phyloP scores from a whole-genome alignment of 345 rosid species.

The Camelina sativa region DNA sequence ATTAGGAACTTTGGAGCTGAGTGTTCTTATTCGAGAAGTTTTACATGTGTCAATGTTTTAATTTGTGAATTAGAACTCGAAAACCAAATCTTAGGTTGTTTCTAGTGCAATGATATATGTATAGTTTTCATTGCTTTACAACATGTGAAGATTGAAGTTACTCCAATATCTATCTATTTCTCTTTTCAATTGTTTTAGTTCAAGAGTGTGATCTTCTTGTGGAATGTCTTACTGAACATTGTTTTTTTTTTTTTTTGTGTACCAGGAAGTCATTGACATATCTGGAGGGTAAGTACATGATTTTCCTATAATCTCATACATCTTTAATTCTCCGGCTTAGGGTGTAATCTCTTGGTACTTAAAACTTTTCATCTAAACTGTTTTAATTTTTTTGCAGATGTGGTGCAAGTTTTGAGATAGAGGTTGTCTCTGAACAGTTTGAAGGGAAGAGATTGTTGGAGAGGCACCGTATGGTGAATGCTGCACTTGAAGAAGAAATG shows the following conservation, averaged over 20 bases:
- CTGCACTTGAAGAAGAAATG: conserved; percentile 87
- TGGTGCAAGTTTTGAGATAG: conserved; percentile 79
- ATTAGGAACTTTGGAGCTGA: background rate
- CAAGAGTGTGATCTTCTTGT: background rate
- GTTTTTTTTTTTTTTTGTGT: background rate
- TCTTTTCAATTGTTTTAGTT: background rate
- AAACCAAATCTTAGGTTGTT: background rate
- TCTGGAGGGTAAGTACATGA: conserved; percentile 80
- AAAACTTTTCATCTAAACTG: background rate
- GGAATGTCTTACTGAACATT: background rate
- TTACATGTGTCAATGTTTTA: background rate
- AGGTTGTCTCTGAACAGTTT: conserved; percentile 75
- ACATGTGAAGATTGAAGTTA: background rate
- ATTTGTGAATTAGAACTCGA: background rate
- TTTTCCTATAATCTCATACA: background rate
- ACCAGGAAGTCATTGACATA: conserved; percentile 89
- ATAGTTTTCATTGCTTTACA: background rate
- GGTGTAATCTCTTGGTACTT: background rate
- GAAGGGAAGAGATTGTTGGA: conserved; percentile 92
- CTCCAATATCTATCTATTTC: background rate
- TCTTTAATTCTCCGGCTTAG: background rate
- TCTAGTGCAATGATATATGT: background rate
- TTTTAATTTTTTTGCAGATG: conserved; percentile 53
- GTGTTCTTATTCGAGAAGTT: background rate
- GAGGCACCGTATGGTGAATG: conserved; percentile 85